Base-by-base conservation (phyloP, 306 rosid genomes). In the Vigna radiata region DNA sequence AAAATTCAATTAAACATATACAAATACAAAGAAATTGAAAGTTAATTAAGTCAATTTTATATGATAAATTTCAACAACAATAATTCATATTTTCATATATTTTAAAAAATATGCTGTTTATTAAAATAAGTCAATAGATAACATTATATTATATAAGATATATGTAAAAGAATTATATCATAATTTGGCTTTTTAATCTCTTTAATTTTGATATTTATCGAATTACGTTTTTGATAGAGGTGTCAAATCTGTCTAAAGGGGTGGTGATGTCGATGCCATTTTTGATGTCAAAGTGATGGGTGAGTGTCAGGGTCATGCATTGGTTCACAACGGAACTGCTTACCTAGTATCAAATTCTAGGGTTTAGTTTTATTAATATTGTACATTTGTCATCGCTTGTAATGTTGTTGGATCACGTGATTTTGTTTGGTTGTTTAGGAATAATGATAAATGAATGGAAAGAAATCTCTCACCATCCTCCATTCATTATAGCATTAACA, bases 361-460 rank as follows among this genome's bases (percentile, higher is more conserved):
- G 46, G 61, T 43, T 59, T 63, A 62, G 44, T 62, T 47, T 47
- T 54, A 64, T 21, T 43, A 27, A 47, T 37, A 11, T 29, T 37
- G 27, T 36, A 12, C 69, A 41, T 76, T 65, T 60, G 29, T 17
- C 76, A 37, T 75, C 47, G 48, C 43, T 15, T 65, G 63, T 76
- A 50, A 41, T 67, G 23, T 77, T 60, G 54, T 1, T 25, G 27
- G 27, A 8, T 85, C 85, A 80, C 82, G 37, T 84, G 84, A 55
- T 56, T n/a, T 65, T 31, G 82, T 64, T 81, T 75, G 65, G 69
- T 50, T 41, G 53, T 56, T 73, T 48, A 70, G 58, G 44, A 49
- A 70, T 12, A 66, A n/a, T 18, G 27, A 67, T n/a, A 64, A 49
- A 65, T 72, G 58, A 63, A 25, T 29, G 4, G 44, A 48, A 77